phyloP scores from a whole-genome alignment of 2,329 filamentous ascomycete species.

The Aspergillus floridensis region DNA sequence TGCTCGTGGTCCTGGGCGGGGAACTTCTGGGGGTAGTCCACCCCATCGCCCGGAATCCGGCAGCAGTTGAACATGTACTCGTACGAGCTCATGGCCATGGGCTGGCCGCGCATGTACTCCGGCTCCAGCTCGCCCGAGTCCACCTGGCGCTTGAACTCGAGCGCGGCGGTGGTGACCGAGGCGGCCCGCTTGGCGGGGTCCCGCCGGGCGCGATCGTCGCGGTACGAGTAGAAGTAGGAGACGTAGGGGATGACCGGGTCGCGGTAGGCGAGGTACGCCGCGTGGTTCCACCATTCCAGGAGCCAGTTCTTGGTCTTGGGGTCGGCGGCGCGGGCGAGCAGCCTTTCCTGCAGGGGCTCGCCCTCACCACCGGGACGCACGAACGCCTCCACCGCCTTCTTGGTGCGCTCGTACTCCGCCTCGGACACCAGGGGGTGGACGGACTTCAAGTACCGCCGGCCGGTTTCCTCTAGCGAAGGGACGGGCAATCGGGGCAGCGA shows the following conservation, averaged over 20 bases:
- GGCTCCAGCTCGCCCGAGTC: constrained; percentile 81
- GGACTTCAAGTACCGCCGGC: constrained; percentile 64
- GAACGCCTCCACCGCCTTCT: constrained; percentile 84
- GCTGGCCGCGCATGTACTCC: constrained; percentile 97
- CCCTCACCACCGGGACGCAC: constrained; percentile 81
- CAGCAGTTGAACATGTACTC: constrained; percentile 98
- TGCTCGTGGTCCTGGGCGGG: constrained; percentile 73
- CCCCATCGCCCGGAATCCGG: constrained; percentile 76
- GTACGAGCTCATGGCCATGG: constrained; percentile 98
- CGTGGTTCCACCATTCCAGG: constrained; percentile 96
- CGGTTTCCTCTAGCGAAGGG: constrained; percentile 63
- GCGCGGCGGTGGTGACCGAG: constrained; percentile 76
- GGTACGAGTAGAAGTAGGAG: constrained; percentile 98
- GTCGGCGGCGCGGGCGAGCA: constrained; percentile 74
- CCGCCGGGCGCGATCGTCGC: constrained; percentile 83
- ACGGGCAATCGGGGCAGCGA: constrained; percentile 63
- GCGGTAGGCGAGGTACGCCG: constrained; percentile 87
- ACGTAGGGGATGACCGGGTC: constrained; percentile 97
- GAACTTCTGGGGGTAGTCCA: constrained; percentile 83
- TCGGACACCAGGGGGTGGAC: constrained; percentile 61
- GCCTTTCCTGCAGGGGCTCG: constrained; percentile 79
- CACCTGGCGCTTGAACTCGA: constrained; percentile 94
- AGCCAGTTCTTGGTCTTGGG: constrained; percentile 90
- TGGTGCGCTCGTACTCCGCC: constrained; percentile 59
- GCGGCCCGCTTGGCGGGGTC: constrained; percentile 91